A percentile compares a stretch with the other conserved stretches of the same genome.
Conservation (phyloP, 2,329 filamentous ascomycete species). For the Dryadomyces quercivorus region DNA sequence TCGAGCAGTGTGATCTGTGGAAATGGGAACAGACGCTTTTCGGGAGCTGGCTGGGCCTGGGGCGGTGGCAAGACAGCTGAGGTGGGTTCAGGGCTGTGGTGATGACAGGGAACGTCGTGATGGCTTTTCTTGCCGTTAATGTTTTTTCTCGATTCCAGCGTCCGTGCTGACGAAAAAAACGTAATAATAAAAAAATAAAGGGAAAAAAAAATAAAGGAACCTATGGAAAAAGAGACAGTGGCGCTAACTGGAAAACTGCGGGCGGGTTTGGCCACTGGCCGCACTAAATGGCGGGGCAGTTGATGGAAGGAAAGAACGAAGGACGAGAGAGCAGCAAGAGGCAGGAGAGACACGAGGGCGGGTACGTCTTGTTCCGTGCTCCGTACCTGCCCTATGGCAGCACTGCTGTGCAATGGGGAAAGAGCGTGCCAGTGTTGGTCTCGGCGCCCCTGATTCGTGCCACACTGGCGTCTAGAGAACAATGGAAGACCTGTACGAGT, state of each 20-base stretch:
- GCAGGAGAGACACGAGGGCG: not conserved
- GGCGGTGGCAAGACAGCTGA: no score
- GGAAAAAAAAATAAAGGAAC: not conserved
- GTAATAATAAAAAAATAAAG: not conserved
- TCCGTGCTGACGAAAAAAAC: not conserved
- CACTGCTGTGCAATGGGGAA: no score
- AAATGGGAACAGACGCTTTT: no score
- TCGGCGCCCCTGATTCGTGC: not conserved
- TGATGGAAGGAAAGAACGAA: not conserved
- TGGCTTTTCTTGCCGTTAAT: not conserved
- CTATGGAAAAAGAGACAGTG: not conserved
- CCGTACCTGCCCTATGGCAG: not conserved
- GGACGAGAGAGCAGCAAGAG: no score
- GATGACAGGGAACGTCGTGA: not conserved
- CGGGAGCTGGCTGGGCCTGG: no score
- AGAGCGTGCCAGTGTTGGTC: no score
- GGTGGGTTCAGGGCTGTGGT: not conserved
- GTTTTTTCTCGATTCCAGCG: not conserved
- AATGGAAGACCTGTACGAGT: no score
- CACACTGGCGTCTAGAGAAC: no score
- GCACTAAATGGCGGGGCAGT: conserved; percentile 3
- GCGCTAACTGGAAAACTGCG: not conserved
- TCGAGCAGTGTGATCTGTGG: no score
- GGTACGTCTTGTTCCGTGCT: not conserved
- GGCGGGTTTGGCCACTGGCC: not conserved